These are phyloP conservation scores for Penicillium freii DNA, from an alignment of 2,329 filamentous ascomycete genomes.

Conservation along the genomic window DNA sequence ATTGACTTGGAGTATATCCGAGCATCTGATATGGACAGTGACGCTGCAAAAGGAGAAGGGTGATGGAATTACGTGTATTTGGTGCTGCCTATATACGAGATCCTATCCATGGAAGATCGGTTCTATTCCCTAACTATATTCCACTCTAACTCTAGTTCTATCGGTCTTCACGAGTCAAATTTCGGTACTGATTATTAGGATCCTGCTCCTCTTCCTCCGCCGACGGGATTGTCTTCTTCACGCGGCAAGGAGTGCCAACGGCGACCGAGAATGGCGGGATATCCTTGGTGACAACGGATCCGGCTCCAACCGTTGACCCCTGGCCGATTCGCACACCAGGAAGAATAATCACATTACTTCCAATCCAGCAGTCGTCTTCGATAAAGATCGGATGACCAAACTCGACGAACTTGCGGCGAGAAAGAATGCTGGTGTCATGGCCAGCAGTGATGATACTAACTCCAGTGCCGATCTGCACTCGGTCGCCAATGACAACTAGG, in stretches of 20 bases:
- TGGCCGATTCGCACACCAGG: conserved; percentile 45
- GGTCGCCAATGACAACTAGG: conserved; percentile 54
- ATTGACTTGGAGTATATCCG: too few relatives aligned
- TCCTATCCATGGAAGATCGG: too few relatives aligned
- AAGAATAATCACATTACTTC: conserved; percentile 47
- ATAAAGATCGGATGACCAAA: conserved; percentile 51
- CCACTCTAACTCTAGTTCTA: background rate
- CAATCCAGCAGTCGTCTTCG: conserved; percentile 52
- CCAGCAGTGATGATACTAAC: conserved; percentile 54
- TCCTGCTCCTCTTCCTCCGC: conserved; percentile 25
- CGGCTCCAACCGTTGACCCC: conserved; percentile 43
- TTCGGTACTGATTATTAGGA: conserved; percentile 24
- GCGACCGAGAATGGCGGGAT: conserved; percentile 34
- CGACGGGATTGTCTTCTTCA: conserved; percentile 20
- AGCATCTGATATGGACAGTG: too few relatives aligned
- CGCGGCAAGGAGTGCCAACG: conserved; percentile 24
- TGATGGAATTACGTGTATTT: too few relatives aligned
- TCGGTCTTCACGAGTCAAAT: background rate
- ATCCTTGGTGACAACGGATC: conserved; percentile 42
- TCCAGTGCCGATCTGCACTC: conserved; percentile 55
- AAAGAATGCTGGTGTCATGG: conserved; percentile 52
- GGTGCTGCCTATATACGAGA: too few relatives aligned
- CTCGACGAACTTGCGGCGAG: conserved; percentile 50
- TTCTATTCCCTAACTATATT: background rate
- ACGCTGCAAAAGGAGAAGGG: too few relatives aligned